Evolutionary conservation across 1,284 basidiomycete species (phyloP).

Genomic region (Fistulinella cinereoalba): DNA sequence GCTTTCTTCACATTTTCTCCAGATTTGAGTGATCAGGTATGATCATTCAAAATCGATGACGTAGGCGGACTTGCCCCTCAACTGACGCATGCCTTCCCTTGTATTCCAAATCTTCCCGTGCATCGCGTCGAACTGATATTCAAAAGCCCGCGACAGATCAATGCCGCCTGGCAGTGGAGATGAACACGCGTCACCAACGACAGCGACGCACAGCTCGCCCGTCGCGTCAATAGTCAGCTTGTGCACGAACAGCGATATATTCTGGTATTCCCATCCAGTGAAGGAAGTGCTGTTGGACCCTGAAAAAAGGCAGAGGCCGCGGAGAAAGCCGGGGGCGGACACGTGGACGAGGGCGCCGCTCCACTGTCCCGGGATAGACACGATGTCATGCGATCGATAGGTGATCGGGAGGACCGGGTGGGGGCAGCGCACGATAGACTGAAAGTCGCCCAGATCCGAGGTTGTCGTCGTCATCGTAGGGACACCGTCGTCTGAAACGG

Average conservation of each 20-base stretch:
- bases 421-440: slow-evolving; percentile 6
- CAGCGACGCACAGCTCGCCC: slow-evolving; percentile 9
- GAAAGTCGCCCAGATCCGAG: background rate
- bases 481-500: too few relatives aligned
- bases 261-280: too few relatives aligned
- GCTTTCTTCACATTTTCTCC: too few relatives aligned
- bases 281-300: too few relatives aligned
- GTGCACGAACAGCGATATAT: too few relatives aligned
- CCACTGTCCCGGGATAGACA: slow-evolving; percentile 12
- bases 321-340: slow-evolving; percentile 18
- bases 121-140: slow-evolving; percentile 12
- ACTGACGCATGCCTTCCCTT: slow-evolving; percentile 4
- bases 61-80: slow-evolving; percentile 1
- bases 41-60: slow-evolving; percentile 8
- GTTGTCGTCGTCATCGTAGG: slow-evolving; percentile 10
- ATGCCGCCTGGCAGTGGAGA: slow-evolving; percentile 5
- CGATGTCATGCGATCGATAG: slow-evolving; percentile 9
- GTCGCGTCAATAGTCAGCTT: slow-evolving; percentile 22
- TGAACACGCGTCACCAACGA: slow-evolving; percentile 12
- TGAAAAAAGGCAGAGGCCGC: slow-evolving; percentile 12
- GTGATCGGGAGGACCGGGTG: slow-evolving; percentile 13
- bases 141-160: background rate
- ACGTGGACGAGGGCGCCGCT: slow-evolving; percentile 10
- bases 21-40: too few relatives aligned
- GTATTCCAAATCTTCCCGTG: slow-evolving; percentile 15